Conservation (phyloP, 306 rosid species). For the Luffa acutangula region DNA sequence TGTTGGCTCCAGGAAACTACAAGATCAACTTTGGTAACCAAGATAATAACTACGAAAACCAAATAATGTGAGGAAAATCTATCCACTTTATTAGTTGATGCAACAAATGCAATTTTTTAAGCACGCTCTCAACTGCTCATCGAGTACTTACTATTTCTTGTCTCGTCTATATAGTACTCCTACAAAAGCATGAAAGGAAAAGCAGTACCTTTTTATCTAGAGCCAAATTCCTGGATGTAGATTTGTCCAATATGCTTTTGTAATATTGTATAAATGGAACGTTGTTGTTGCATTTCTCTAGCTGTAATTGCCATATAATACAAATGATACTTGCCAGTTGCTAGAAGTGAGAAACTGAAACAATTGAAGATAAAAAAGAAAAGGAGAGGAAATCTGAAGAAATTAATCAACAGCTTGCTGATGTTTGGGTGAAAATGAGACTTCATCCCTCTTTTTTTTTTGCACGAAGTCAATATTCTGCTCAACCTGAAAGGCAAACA, state of each 20-base stretch:
- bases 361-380: neutral
- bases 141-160: neutral
- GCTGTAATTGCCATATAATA: conserved; percentile 28
- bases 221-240: conserved; percentile 47
- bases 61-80: neutral
- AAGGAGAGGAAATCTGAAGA: conserved; percentile 54
- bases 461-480: conserved; percentile 54
- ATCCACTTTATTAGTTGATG: neutral
- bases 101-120: neutral
- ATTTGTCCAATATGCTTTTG: conserved; percentile 65
- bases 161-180: neutral
- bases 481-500: conserved; percentile 53
- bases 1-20: conserved; percentile 33
- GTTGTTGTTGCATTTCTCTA: no score
- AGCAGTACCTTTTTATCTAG: conserved; percentile 45
- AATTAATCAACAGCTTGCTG: conserved; percentile 58
- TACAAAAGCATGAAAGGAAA: neutral
- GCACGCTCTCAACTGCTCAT: neutral
- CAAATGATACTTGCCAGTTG: neutral
- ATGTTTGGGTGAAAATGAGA: conserved; percentile 74
- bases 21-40: conserved; percentile 4
- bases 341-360: neutral
- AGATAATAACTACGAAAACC: neutral
- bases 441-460: conserved; percentile 79
- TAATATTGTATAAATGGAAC: conserved; percentile 60